Evolutionary conservation across 2,329 filamentous ascomycete genomes (phyloP), one percentile per base, ranked within the genome.

Genomic region (Xylaria sp.): DNA sequence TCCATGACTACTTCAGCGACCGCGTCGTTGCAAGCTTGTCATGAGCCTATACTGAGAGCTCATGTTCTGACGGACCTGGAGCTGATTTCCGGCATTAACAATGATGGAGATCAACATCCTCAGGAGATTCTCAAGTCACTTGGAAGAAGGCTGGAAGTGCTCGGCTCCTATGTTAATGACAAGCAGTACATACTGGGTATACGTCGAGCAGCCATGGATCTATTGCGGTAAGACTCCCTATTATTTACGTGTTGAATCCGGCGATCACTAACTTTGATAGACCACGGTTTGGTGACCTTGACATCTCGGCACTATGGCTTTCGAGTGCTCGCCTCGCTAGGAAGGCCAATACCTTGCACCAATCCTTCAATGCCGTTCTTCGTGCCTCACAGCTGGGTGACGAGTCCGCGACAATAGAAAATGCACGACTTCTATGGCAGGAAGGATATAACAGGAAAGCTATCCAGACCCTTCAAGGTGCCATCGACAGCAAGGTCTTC

Each of bases 361-460:
- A 93, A 67, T 95, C 94, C 0, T 96, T 97, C 76, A 94, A 95
- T 71, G 92, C 93, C 11, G 91, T 97, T 23, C 81, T 97, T 1
- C 91, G 94, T 74, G 94, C 95, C 9, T 88, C 90, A 19, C 84
- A 88, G 62, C 82, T 96, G 9, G 90, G 91, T 18, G 91, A 96
- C 66, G 87, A 89, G 60, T 91, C 90, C 1, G 91, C 93, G 9
- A 93, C 91, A 8, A 94, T 99, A 62, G 95, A 99, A 72, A 93
- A 99, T 72, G 92, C 94, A 1, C 87, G 92, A 61, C 80, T 99
- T 35, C 78, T 97, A 6, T 99, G 94, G 92, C 91, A 90, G 67
- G 92, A 97, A 72, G 91, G 91, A 0, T 89, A 97, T 69, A 91
- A 93, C 71, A 85, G 94, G 61, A 96, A 97, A 74, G 95, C 94